A percentile compares a stretch with the other conserved stretches of the same genome.
These are phyloP conservation scores for Salix suchowensis DNA, from an alignment of 345 rosid species.

Conservation along the genomic window DNA sequence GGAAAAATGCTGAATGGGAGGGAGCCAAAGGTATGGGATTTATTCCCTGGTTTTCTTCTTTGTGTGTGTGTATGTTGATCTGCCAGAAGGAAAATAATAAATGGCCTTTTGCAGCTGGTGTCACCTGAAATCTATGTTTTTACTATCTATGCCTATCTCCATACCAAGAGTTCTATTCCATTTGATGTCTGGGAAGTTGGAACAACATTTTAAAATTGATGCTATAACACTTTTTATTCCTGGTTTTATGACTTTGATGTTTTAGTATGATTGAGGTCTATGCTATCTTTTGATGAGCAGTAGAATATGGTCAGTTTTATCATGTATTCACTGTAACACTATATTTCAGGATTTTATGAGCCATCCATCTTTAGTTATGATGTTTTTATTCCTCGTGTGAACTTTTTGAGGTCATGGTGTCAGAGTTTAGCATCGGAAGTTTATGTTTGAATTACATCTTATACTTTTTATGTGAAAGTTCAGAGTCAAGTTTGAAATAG, in stretches of 20 bases:
- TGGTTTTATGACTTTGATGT: not conserved
- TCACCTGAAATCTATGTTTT: not conserved
- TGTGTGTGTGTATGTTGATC: not conserved
- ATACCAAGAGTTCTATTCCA: not conserved
- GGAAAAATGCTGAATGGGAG: conserved; percentile 97
- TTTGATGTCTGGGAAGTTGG: not conserved
- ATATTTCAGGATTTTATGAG: not conserved
- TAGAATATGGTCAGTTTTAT: not conserved
- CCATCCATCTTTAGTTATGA: conserved; percentile 1
- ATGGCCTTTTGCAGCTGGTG: not conserved
- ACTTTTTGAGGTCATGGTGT: not conserved
- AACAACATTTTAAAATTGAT: not conserved
- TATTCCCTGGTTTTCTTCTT: not conserved
- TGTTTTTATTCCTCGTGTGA: not conserved
- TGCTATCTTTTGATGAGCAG: not conserved
- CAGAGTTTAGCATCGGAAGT: not conserved
- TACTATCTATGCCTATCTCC: not conserved
- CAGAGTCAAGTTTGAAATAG: not conserved
- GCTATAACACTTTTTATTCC: not conserved
- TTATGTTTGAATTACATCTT: not conserved
- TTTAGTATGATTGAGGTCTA: not conserved
- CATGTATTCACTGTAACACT: not conserved
- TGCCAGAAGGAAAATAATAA: not conserved
- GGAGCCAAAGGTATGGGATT: conserved; percentile 80
- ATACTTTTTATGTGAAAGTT: not conserved